Base-by-base conservation (phyloP, 495 filamentous ascomycete species). In the Chaetomium tenue region DNA sequence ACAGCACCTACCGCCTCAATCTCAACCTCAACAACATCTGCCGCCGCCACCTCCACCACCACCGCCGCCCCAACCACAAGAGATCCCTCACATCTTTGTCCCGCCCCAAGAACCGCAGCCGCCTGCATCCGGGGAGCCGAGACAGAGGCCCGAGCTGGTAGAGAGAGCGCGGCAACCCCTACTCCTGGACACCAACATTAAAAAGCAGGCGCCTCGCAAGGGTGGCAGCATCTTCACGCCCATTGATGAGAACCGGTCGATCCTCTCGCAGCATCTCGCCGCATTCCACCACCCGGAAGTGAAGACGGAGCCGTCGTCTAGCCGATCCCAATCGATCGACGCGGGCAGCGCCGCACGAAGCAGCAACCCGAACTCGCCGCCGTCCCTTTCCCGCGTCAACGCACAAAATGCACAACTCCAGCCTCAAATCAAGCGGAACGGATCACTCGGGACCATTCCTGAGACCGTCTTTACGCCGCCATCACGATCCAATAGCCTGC, bases 221-320 rank as follows among this genome's bases (percentile, higher is more conserved):
- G 89, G 89, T 9, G 88, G 92, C 62, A 97, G 92, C 75, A 98
- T 98, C 59, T 98, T 97, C 70, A 98, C 94, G 1, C 94, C 94
- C 2, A 96, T 98, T 62, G 94, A 97, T 68, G 93, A 96, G 71
- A 91, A 88, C 63, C 85, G 90, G 52, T 97, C 94, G 7, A 87
- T 97, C 66, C 79, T 97, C 25, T 90, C 90, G 16, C 89, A 91
- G 60, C 91, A 96, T 76, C 89, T 94, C 72, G 91, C 90, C 47
- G 74, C 78, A 11, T 76, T 84, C 68, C 67, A 81, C 67, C 59
- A 81, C 67, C 59, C 78, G 28, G 72, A 82, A 30, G 63, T 80
- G 71, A 66, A 81, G 63, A 64, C 83, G 66, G 69, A 86, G 72
- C 42, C 70, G 59, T 62, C 74, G 69, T 63, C 71, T 33, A 78